Conservation (phyloP, 306 rosid species). For the Spatholobus suberectus region DNA sequence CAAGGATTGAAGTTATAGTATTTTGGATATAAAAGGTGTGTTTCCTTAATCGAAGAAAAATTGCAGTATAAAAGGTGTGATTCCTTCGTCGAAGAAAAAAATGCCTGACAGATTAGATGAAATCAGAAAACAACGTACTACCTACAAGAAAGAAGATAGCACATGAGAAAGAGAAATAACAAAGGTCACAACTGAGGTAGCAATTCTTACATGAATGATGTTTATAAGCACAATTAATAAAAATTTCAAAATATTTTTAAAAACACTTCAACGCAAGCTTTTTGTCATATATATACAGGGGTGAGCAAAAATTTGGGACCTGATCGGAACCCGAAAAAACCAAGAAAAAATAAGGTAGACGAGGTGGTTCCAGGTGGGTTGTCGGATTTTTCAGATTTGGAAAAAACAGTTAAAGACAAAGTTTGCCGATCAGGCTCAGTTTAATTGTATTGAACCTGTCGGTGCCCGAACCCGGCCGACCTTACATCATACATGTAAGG, state of each 20-base stretch:
- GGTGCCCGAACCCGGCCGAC: too few relatives aligned
- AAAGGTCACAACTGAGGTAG: neutral
- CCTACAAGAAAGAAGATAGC: neutral
- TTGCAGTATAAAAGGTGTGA: neutral
- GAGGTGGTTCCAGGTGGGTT: too few relatives aligned
- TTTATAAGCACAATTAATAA: neutral
- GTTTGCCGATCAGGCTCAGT: too few relatives aligned
- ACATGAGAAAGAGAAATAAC: neutral
- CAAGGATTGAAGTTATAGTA: neutral
- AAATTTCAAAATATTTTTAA: neutral
- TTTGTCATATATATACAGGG: too few relatives aligned
- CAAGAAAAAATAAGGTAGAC: too few relatives aligned
- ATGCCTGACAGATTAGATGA: neutral
- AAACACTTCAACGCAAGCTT: too few relatives aligned
- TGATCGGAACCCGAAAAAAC: too few relatives aligned
- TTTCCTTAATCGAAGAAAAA: neutral
- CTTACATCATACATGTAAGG: too few relatives aligned
- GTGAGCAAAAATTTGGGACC: too few relatives aligned
- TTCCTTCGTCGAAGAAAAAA: neutral
- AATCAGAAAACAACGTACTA: conserved; percentile 32
- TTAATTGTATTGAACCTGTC: too few relatives aligned
- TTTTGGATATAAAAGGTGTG: neutral
- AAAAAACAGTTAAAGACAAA: too few relatives aligned
- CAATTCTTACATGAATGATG: neutral
- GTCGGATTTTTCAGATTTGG: too few relatives aligned